Conservation (phyloP, 2,329 filamentous ascomycete genomes). For the Diplodia sapinea region DNA sequence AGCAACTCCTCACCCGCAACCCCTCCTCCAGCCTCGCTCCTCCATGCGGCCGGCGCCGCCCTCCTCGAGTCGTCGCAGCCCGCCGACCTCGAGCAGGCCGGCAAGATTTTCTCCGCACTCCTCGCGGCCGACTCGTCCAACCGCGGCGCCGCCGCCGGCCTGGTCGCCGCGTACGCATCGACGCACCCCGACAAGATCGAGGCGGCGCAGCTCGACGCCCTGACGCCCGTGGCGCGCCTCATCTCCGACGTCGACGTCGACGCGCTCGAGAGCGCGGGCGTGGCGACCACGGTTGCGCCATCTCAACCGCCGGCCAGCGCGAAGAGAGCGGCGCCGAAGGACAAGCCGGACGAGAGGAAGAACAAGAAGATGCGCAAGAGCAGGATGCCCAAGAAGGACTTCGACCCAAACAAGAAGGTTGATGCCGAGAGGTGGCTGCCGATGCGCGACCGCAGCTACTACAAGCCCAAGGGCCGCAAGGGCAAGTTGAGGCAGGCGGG, state of each 20-base stretch:
- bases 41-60: constrained; percentile 81
- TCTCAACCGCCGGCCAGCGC: constrained; percentile 41
- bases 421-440: constrained; percentile 95
- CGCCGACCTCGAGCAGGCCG: constrained; percentile 72
- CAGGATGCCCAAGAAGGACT: constrained; percentile 75
- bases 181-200: constrained; percentile 63
- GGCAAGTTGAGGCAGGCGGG: constrained; percentile 76
- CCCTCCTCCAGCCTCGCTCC: constrained; percentile 61
- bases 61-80: constrained; percentile 76
- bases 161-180: constrained; percentile 81
- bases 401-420: constrained; percentile 76
- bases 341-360: constrained; percentile 62
- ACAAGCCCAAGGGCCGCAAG: constrained; percentile 90
- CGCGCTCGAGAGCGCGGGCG: constrained; percentile 69
- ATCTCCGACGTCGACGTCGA: constrained; percentile 65
- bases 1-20: constrained; percentile 46
- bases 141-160: constrained; percentile 74
- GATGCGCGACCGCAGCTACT: constrained; percentile 84
- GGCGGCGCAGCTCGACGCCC: constrained; percentile 58
- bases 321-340: constrained; percentile 51
- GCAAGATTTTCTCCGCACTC: constrained; percentile 78
- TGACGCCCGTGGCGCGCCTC: constrained; percentile 68
- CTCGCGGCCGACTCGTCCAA: constrained; percentile 70
- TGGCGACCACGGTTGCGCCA: constrained; percentile 55
- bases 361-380: constrained; percentile 64